A percentile compares a stretch with the other conserved stretches of the same genome.
These are phyloP conservation scores for Schwanniomyces pseudopolymorphus DNA, from an alignment of 805 yeast genomes.

Conservation along the genomic window DNA sequence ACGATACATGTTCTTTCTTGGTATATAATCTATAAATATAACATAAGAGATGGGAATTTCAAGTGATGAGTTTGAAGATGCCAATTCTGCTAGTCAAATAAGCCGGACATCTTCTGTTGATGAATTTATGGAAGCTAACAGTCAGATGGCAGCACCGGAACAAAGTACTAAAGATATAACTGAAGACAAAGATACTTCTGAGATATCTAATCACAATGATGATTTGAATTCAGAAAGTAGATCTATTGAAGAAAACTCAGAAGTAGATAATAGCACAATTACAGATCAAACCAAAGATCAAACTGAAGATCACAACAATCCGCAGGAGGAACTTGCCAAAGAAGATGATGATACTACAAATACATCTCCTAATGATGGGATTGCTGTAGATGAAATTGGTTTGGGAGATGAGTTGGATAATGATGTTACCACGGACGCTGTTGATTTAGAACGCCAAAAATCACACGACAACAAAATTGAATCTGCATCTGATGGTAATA, in stretches of 20 bases:
- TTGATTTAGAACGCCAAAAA: background rate
- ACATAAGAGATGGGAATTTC: conserved; percentile 9
- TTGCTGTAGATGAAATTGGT: background rate
- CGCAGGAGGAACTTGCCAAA: background rate
- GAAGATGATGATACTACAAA: background rate
- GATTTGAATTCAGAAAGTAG: background rate
- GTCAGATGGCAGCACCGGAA: background rate
- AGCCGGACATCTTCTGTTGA: background rate
- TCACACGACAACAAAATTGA: background rate
- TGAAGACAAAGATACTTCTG: background rate
- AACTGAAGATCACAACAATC: background rate
- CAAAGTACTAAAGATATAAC: conserved; percentile 1
- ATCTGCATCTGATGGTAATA: background rate
- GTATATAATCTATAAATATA: background rate
- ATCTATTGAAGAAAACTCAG: background rate
- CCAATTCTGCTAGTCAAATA: conserved; percentile 4
- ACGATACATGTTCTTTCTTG: background rate
- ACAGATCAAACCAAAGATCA: background rate
- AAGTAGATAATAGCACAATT: background rate
- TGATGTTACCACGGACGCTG: background rate
- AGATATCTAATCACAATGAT: background rate
- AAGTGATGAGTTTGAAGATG: conserved; percentile 23
- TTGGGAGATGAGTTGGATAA: background rate
- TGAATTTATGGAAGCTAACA: background rate
- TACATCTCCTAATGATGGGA: background rate